These are phyloP conservation scores for Ampelocalamus luodianensis DNA, from an alignment of 176 grass and related monocot species.

Conservation along the genomic window DNA sequence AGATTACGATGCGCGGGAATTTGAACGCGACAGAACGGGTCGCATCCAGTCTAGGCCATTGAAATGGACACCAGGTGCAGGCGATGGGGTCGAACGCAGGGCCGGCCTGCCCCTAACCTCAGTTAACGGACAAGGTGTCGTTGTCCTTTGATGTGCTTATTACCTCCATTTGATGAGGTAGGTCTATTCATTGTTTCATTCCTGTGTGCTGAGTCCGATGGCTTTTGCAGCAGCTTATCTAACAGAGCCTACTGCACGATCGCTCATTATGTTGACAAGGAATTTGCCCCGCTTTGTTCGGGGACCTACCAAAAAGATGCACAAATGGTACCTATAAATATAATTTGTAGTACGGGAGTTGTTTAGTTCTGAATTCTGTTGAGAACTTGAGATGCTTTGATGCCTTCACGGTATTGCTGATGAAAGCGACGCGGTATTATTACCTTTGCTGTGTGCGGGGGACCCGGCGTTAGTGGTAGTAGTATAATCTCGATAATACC, in stretches of 20 bases:
- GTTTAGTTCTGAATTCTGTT: background rate
- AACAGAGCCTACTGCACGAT: background rate
- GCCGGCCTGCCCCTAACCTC: background rate
- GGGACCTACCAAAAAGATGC: background rate
- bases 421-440: background rate
- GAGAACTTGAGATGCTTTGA: background rate
- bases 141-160: background rate
- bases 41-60: background rate
- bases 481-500: background rate
- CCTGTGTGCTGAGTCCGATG: conserved; percentile 1
- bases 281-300: background rate
- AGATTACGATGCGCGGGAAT: too few relatives aligned
- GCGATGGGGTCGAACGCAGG: background rate
- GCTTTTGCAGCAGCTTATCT: background rate
- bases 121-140: background rate
- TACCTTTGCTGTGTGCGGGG: background rate
- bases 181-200: background rate
- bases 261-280: background rate
- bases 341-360: too few relatives aligned
- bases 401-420: background rate
- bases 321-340: background rate
- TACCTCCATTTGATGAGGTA: background rate
- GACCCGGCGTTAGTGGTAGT: background rate
- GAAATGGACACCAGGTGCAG: background rate
- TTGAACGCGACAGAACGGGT: background rate